Conservation (phyloP, 2,329 filamentous ascomycete genomes). For the Fusarium newnesense region DNA sequence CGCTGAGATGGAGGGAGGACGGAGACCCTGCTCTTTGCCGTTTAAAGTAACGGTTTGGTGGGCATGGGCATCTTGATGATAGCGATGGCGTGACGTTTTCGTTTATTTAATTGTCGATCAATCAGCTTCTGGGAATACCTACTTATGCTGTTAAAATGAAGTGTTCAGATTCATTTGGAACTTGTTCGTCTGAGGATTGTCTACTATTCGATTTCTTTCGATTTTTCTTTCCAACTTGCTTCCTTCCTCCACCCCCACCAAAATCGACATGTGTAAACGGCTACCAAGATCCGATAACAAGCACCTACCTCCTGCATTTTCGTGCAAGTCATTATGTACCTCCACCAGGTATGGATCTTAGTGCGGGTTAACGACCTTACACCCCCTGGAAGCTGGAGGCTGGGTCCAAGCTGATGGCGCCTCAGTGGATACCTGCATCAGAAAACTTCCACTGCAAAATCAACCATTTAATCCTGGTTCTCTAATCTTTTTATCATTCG, state of each 20-base stretch:
- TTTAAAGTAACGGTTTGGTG: conserved; percentile 9
- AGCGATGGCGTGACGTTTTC: conserved; percentile 27
- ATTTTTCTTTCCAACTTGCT: background rate
- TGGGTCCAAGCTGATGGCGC: conserved; percentile 24
- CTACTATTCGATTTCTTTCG: background rate
- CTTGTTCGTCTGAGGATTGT: background rate
- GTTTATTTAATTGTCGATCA: conserved; percentile 15
- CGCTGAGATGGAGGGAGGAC: conserved; percentile 17
- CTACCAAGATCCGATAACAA: conserved; percentile 25
- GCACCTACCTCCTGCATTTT: conserved; percentile 32
- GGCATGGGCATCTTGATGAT: background rate
- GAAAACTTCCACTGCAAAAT: conserved; percentile 16
- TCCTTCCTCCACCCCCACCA: conserved; percentile 15
- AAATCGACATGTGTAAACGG: conserved; percentile 19
- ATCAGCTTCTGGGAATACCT: conserved; percentile 7
- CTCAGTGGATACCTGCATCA: conserved; percentile 21
- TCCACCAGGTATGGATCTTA: conserved; percentile 15
- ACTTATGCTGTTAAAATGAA: background rate
- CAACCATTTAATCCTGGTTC: conserved; percentile 9
- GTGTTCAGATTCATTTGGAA: background rate
- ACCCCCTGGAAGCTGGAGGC: conserved; percentile 21
- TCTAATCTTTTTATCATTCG: conserved; percentile 31
- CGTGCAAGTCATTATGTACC: conserved; percentile 31
- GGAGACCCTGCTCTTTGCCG: conserved; percentile 19
- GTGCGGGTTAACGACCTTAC: conserved; percentile 12